phyloP scores from a whole-genome alignment of 192 early-diverging fungal genomes.

The Pilobolus umbonatus region DNA sequence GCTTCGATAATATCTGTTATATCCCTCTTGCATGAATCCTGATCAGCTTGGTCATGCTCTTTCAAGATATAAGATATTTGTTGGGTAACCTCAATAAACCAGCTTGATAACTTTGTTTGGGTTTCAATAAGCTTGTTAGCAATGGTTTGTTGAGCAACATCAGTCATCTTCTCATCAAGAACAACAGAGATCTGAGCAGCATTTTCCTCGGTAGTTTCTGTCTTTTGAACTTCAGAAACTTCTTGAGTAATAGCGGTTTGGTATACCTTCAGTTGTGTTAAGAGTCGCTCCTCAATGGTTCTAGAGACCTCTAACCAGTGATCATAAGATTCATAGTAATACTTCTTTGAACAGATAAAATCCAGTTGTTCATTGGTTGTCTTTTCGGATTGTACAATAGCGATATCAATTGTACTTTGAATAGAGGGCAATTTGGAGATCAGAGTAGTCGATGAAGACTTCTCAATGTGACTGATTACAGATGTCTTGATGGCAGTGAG shows the following conservation, averaged over 20 bases:
- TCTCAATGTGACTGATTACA: conserved; percentile 16
- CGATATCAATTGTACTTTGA: conserved; percentile 10
- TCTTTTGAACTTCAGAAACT: conserved; percentile 7
- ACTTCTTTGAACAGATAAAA: conserved; percentile 3
- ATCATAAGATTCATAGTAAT: neutral
- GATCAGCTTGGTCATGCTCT: neutral
- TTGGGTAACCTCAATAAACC: conserved; percentile 4
- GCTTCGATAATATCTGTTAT: conserved; percentile 6
- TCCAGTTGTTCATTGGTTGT: conserved; percentile 1
- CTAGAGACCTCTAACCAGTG: conserved; percentile 1
- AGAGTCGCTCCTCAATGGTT: conserved; percentile 4
- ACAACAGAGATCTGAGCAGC: neutral
- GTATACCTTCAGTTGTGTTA: conserved; percentile 1
- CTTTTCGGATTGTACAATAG: conserved; percentile 7
- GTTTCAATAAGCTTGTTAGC: conserved; percentile 4
- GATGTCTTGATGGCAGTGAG: conserved; percentile 1
- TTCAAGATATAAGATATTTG: conserved; percentile 10
- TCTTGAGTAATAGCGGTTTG: conserved; percentile 15
- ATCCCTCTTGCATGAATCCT: neutral
- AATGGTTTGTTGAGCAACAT: conserved; percentile 12
- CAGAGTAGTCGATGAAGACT: neutral
- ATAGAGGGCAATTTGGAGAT: conserved; percentile 6
- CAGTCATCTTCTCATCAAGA: conserved; percentile 8
- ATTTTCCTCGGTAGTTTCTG: neutral
- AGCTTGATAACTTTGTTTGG: conserved; percentile 3